Conservation (phyloP, 495 filamentous ascomycete genomes). For the Aspergillus egyptiacus region DNA sequence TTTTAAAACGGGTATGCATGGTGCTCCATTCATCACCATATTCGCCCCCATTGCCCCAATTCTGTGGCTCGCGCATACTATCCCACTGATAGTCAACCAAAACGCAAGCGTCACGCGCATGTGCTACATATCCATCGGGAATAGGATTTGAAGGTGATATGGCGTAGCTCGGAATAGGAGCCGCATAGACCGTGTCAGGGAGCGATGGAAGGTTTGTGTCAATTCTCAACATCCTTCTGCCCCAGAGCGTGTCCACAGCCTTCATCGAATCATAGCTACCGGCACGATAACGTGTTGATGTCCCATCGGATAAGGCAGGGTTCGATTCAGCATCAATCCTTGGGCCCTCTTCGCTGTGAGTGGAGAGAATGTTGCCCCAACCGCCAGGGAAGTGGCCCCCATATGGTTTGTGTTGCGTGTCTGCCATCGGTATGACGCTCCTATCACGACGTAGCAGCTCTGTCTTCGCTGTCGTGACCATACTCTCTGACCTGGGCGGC, state of each 20-base stretch:
- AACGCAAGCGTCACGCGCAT: conserved; percentile 85
- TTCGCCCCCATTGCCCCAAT: conserved; percentile 82
- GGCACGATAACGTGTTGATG: conserved; percentile 26
- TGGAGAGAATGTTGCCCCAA: conserved; percentile 42
- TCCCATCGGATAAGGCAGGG: conserved; percentile 6
- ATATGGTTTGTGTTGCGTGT: conserved; percentile 22
- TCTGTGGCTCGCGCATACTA: conserved; percentile 65
- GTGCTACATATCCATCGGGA: conserved; percentile 78
- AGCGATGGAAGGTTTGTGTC: conserved; percentile 30
- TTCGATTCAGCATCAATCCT: conserved; percentile 20
- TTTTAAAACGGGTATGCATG: conserved; percentile 86
- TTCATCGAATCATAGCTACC: conserved; percentile 26
- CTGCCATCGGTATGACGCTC: conserved; percentile 23
- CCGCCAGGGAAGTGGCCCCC: conserved; percentile 56
- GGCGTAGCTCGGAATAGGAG: conserved; percentile 77
- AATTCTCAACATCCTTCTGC: conserved; percentile 20
- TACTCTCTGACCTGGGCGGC: conserved; percentile 75
- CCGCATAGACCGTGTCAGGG: conserved; percentile 50
- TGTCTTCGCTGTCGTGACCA: conserved; percentile 81
- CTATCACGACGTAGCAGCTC: conserved; percentile 71
- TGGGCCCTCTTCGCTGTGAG: conserved; percentile 22
- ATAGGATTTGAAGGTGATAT: conserved; percentile 74
- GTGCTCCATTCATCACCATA: conserved; percentile 90
- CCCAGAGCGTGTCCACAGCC: conserved; percentile 12
- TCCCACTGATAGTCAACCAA: conserved; percentile 93